Percentiles rank a stretch among this genome's conserved stretches.
Evolutionary conservation across 768 basidiomycete genomes (phyloP).

Genomic region (Paxillus rubicundulus): DNA sequence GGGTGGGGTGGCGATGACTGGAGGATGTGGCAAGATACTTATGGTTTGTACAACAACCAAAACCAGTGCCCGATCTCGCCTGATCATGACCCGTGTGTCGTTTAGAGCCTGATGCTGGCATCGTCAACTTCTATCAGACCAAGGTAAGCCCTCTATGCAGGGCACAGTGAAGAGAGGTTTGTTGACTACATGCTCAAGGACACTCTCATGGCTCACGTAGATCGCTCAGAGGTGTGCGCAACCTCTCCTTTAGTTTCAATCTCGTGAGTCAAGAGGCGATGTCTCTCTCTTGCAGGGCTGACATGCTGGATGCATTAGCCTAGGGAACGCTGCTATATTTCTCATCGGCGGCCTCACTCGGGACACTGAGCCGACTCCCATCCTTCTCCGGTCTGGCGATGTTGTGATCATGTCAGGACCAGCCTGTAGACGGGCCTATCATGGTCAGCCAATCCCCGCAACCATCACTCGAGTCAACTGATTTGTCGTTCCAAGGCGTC

Average conservation of each 20-base stretch:
- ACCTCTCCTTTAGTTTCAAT: conserved; percentile 92
- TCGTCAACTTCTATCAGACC: conserved; percentile 92
- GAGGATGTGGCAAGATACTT: conserved; percentile 72
- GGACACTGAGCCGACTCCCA: conserved; percentile 70
- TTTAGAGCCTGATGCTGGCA: conserved; percentile 91
- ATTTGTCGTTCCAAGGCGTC: conserved; percentile 49
- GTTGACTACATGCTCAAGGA: conserved; percentile 41
- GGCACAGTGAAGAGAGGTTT: not conserved
- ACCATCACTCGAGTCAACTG: not conserved
- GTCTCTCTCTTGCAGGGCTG: not conserved
- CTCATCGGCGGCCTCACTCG: conserved; percentile 84
- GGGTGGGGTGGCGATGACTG: conserved; percentile 63
- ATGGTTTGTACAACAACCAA: conserved; percentile 50
- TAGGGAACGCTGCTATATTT: conserved; percentile 88
- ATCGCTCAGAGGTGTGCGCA: conserved; percentile 91
- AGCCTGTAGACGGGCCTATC: conserved; percentile 81
- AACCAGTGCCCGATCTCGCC: not conserved
- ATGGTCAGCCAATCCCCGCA: conserved; percentile 55
- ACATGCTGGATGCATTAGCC: conserved; percentile 39
- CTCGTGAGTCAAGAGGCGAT: conserved; percentile 54
- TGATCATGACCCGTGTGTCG: not conserved
- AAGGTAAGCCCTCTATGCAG: conserved; percentile 40
- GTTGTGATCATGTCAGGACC: conserved; percentile 92
- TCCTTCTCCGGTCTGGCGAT: conserved; percentile 90
- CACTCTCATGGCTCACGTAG: conserved; percentile 96